These are phyloP conservation scores for Boletus barrowsii DNA, from an alignment of 768 basidiomycete species.

Conservation along the genomic window DNA sequence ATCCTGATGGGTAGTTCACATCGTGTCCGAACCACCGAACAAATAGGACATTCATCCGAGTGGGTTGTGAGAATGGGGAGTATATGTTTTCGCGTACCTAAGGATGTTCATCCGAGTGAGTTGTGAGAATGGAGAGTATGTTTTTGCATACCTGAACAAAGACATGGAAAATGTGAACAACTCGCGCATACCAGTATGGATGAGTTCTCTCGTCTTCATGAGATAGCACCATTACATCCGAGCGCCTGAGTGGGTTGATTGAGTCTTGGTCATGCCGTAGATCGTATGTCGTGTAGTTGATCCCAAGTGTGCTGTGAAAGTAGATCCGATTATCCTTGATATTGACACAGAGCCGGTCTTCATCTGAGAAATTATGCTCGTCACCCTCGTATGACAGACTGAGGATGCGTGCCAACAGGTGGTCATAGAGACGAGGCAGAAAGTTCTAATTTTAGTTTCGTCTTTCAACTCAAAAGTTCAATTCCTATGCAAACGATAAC, in stretches of 20 bases:
- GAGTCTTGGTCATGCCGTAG: slow-evolving; percentile 33
- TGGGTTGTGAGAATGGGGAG: too few relatives aligned
- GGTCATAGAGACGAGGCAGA: slow-evolving; percentile 15
- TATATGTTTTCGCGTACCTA: background rate
- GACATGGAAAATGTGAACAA: slow-evolving; percentile 19
- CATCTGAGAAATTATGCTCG: slow-evolving; percentile 19
- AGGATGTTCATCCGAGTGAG: slow-evolving; percentile 23
- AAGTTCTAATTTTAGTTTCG: slow-evolving; percentile 17
- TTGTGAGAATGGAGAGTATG: too few relatives aligned
- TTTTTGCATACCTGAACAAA: background rate
- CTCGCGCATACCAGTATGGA: slow-evolving; percentile 36
- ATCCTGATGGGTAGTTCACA: background rate
- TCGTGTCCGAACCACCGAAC: slow-evolving; percentile 26
- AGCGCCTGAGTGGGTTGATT: slow-evolving; percentile 34
- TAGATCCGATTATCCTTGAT: slow-evolving; percentile 22
- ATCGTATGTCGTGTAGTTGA: slow-evolving; percentile 34
- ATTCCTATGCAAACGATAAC: background rate
- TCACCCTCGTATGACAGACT: slow-evolving; percentile 26
- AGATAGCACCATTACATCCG: slow-evolving; percentile 36
- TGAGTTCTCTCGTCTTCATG: slow-evolving; percentile 26
- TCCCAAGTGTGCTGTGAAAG: slow-evolving; percentile 6
- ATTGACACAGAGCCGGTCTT: slow-evolving; percentile 21
- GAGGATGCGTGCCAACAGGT: slow-evolving; percentile 12
- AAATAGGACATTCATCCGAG: slow-evolving; percentile 26
- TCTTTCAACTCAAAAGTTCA: too few relatives aligned